A percentile compares a stretch with the other conserved stretches of the same genome.
phyloP scores from a whole-genome alignment of 805 yeast species.

The Nakazawaea laoshanensis region DNA sequence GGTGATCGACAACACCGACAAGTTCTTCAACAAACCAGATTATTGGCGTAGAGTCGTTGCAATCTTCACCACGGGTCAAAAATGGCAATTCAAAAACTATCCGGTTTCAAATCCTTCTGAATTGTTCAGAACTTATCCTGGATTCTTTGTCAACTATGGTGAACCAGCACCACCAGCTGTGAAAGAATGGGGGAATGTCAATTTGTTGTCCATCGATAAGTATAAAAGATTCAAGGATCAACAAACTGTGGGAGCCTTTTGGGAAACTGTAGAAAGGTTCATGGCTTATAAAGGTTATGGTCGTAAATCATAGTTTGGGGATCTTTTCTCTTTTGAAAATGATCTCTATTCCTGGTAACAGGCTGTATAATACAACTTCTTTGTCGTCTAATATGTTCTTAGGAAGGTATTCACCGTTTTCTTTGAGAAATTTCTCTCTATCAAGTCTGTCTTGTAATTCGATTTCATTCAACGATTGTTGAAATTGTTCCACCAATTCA shows the following conservation, averaged over 20 bases:
- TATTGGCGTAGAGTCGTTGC: slow-evolving; percentile 98
- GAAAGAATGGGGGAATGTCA: slow-evolving; percentile 77
- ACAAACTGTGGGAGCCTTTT: slow-evolving; percentile 75
- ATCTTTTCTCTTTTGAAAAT: slow-evolving; percentile 10
- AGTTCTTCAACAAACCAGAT: slow-evolving; percentile 85
- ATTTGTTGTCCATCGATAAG: slow-evolving; percentile 69
- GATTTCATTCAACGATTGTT: slow-evolving; percentile 26
- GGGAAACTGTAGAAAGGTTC: slow-evolving; percentile 76
- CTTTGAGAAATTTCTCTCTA: slow-evolving; percentile 33
- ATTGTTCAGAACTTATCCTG: slow-evolving; percentile 77
- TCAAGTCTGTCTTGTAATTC: slow-evolving; percentile 33
- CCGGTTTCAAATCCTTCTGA: slow-evolving; percentile 74
- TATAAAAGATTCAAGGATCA: slow-evolving; percentile 80
- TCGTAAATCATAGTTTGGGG: slow-evolving; percentile 12
- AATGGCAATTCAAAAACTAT: slow-evolving; percentile 92
- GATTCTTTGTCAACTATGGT: slow-evolving; percentile 67
- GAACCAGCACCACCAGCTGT: slow-evolving; percentile 73
- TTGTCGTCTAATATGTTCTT: slow-evolving; percentile 19
- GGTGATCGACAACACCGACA: slow-evolving; percentile 82
- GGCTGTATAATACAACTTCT: slow-evolving; percentile 9
- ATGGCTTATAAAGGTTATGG: slow-evolving; percentile 59
- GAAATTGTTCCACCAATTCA: slow-evolving; percentile 30
- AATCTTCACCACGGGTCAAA: slow-evolving; percentile 92
- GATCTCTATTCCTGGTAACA: slow-evolving; percentile 10
- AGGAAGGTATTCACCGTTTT: slow-evolving; percentile 52